phyloP scores from a whole-genome alignment of 768 basidiomycete species.

The Termitomyces sp. region DNA sequence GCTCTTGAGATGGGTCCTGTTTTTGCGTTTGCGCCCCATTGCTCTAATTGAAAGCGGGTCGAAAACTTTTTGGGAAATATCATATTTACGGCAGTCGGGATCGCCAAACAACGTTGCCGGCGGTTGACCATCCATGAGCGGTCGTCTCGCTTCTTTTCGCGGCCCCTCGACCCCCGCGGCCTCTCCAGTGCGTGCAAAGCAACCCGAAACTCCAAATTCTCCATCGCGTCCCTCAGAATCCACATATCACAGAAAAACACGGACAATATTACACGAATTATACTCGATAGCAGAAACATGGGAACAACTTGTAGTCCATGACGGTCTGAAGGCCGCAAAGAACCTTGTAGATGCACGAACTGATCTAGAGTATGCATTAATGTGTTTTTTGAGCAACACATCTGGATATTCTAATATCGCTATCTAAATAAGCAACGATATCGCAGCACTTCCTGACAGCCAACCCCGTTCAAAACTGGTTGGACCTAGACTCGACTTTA shows the following conservation, averaged over 20 bases:
- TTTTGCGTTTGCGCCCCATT: conserved; percentile 76
- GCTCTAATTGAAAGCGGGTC: neutral
- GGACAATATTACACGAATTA: conserved; percentile 63
- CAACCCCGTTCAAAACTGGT: conserved; percentile 57
- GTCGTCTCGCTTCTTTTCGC: conserved; percentile 68
- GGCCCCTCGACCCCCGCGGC: conserved; percentile 73
- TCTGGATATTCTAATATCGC: conserved; percentile 4
- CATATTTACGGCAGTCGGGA: conserved; percentile 13
- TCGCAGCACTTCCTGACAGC: conserved; percentile 48
- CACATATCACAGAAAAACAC: conserved; percentile 75
- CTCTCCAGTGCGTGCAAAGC: conserved; percentile 49
- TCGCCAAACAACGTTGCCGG: conserved; percentile 16
- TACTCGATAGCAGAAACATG: conserved; percentile 60
- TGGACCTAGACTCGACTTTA: conserved; percentile 55
- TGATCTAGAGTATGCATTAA: conserved; percentile 67
- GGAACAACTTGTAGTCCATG: conserved; percentile 77
- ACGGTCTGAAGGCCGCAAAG: conserved; percentile 73
- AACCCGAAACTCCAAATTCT: conserved; percentile 34
- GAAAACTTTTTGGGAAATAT: conserved; percentile 8
- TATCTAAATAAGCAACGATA: conserved; percentile 46
- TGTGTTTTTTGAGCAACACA: neutral
- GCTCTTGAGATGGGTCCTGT: conserved; percentile 75
- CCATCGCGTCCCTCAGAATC: conserved; percentile 57
- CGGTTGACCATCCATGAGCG: conserved; percentile 8
- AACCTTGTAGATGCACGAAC: conserved; percentile 74